phyloP scores from a whole-genome alignment of 495 filamentous ascomycete species.

The Penicillium angulare region DNA sequence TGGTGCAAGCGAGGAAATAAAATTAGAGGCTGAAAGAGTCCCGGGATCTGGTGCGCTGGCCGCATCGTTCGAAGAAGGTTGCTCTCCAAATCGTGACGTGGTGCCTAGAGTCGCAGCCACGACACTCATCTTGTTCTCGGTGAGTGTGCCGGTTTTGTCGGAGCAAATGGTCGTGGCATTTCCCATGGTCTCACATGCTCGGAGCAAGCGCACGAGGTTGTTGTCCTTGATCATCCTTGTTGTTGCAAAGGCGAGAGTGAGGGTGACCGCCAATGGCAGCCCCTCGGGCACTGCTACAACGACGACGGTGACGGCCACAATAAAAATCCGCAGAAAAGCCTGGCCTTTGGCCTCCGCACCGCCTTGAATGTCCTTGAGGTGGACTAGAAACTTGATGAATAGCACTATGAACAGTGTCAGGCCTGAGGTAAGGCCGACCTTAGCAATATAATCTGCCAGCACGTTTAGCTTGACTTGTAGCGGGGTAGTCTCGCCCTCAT shows the following conservation, averaged over 20 bases:
- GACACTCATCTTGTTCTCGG: conserved; percentile 88
- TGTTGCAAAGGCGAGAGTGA: conserved; percentile 92
- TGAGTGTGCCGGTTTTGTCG: conserved; percentile 96
- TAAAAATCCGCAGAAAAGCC: conserved; percentile 87
- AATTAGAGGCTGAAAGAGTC: conserved; percentile 56
- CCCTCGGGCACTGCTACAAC: conserved; percentile 96
- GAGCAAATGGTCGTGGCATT: conserved; percentile 96
- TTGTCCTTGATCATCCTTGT: conserved; percentile 94
- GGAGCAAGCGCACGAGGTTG: conserved; percentile 85
- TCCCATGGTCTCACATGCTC: conserved; percentile 96
- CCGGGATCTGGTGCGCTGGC: too few relatives aligned
- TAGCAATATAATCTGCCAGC: conserved; percentile 90
- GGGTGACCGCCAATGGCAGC: conserved; percentile 87
- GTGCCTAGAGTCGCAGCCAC: conserved; percentile 76
- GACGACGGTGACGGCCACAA: conserved; percentile 91
- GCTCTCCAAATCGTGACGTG: conserved; percentile 64
- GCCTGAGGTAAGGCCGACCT: conserved; percentile 81
- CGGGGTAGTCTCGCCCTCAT: conserved; percentile 87
- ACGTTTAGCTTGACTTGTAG: conserved; percentile 89
- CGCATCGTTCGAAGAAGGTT: conserved; percentile 25
- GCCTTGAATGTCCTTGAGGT: conserved; percentile 50
- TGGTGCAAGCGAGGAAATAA: conserved; percentile 56
- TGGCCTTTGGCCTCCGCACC: conserved; percentile 76
- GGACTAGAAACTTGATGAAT: conserved; percentile 83
- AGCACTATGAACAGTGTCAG: conserved; percentile 85